Base-by-base conservation (phyloP, 169 alveolate species). In the Babesia ovis region DNA sequence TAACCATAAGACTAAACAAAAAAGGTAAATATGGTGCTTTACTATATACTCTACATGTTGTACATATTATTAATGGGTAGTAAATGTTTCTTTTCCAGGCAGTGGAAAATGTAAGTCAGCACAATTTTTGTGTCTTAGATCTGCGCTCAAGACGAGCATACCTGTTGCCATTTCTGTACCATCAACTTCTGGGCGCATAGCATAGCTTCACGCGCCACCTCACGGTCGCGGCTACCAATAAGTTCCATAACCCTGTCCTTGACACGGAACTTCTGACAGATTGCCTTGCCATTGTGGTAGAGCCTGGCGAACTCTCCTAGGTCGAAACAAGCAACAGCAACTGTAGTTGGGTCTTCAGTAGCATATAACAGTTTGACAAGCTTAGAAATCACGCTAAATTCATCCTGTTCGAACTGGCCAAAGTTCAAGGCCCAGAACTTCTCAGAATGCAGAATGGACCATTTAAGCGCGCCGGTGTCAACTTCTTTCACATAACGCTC, bases 291-390 rank as follows among this genome's bases (percentile, higher is more conserved):
- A 69, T 91, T 92, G 42, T 92, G 95, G 66, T 93, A 91, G 27
- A 91, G 72, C 62, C 97, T 70, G 18, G 95, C 95, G 71, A 93
- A 93, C 69, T 93, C 97, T 4, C 97, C 97, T 37, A 93, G 89
- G 80, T 93, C 97, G 83, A 91, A 93, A 55, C 95, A 91, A 31
- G 95, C 97, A 23, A 93, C 92, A 4, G 95, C 93, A 14, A 90
- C 82, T 4, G 94, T 91, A 29, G 88, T 85, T 11, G 87, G 72
- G 67, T 91, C 95, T 43, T 84, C 87, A 12, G 91, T 86, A 23
- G 83, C 73, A 82, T 91, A 83, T 60, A 91, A 61, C 41, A 91
- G 81, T 41, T 91, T 90, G 31, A 87, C 91, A 39, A 91, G 84
- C 72, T 86, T 86, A 50, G 90, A 84, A 42, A 91, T 85, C n/a